Evolutionary conservation across 306 rosid species (phyloP).

Genomic region (Argentina anserina): DNA sequence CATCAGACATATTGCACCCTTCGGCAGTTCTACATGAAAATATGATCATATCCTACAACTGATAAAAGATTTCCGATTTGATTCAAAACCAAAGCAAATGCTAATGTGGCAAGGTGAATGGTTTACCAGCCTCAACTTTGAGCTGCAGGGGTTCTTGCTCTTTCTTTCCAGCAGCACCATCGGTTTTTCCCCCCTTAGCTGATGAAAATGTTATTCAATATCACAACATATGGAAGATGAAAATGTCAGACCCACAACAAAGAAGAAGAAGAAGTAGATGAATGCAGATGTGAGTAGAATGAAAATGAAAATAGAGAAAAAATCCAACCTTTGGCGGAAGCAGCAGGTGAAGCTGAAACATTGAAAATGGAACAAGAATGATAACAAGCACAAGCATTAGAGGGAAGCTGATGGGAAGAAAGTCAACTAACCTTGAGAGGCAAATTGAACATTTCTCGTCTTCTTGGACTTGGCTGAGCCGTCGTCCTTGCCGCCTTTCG

Average conservation of each 20-base stretch:
- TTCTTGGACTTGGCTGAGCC: conserved; percentile 55
- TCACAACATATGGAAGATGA: conserved; percentile 14
- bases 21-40: conserved; percentile 62
- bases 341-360: conserved; percentile 30
- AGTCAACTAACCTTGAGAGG: conserved; percentile 42
- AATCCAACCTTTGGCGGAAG: conserved; percentile 35
- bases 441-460: conserved; percentile 75
- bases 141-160: conserved; percentile 46
- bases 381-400: neutral
- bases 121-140: conserved; percentile 56
- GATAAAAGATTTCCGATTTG: neutral
- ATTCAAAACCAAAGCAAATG: neutral
- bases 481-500: conserved; percentile 82
- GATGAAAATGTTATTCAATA: too few relatives aligned
- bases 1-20: conserved; percentile 65
- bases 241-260: neutral
- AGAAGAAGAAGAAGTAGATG: neutral
- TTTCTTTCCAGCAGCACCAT: conserved; percentile 42
- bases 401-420: neutral
- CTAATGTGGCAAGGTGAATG: conserved; percentile 17
- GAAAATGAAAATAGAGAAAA: conserved; percentile 13
- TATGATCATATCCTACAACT: neutral
- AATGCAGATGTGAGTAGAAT: conserved; percentile 5
- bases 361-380: neutral
- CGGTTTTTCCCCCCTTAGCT: conserved; percentile 67